Base-by-base conservation (phyloP, 2,329 filamentous ascomycete genomes). In the Pseudopithomyces maydicus region DNA sequence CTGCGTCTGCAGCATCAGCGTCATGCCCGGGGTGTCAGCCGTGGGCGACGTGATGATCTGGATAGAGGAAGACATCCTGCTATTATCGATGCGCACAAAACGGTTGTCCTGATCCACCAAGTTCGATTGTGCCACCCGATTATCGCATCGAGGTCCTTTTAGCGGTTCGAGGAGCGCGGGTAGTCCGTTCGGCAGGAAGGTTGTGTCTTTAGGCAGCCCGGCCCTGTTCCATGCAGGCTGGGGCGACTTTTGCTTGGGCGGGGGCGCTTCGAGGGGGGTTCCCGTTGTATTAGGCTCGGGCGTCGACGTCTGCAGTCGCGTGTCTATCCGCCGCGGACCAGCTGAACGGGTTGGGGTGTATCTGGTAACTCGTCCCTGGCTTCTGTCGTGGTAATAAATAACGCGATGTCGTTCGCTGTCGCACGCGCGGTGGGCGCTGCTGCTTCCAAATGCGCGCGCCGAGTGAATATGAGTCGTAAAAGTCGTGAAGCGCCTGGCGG, bases 31-130 rank as follows among this genome's bases (percentile, higher is more conserved):
- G 19, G 92, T 97, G 77, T 99, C 95, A 57, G 89, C 89, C 64
- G 94, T 95, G 14, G 94, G 94, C 57, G 90, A 90, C 17, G 88
- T 90, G 59, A 94, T 75, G 67, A 98, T 79, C 74, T 96, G 88
- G 55, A 93, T 81, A 67, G 81, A 86, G 72, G 84, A 89, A 66
- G 88, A 83, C 93, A 97, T 97, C 46, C 41, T 55, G 54, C 41
- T 38, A 14, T 43, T 8, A 17, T 58, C 44, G 39, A 54, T 15
- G 17, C 35, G 47, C 22, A 47, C 35, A 23, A 38, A 19, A 15
- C 12, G 23, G 39, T 22, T 15, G 22, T 35, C 15, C 15, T 43
- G 19, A 53, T 41, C 20, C 26, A 46, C 4, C 26, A 29, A 29
- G 17, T 17, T 41, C 19, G 14, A 10, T 46, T 20, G 45, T 15